Evolutionary conservation across 1,139 yeast species (phyloP).

Genomic region (Nakaseomyces uthaithaninus): DNA sequence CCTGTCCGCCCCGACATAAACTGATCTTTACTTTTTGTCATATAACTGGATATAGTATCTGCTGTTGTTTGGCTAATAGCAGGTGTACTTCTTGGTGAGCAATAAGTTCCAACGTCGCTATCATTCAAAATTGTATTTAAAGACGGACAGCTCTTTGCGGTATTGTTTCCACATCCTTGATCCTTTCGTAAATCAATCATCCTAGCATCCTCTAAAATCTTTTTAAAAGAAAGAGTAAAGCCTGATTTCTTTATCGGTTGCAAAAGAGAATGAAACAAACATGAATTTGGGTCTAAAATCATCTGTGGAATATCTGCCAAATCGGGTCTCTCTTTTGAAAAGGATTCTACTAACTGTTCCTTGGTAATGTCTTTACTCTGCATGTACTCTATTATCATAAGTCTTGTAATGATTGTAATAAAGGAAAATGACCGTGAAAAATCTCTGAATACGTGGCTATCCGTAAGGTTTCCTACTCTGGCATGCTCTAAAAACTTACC

Average conservation of each 20-base stretch:
- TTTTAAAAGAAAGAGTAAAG: constrained; percentile 23
- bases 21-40: neutral
- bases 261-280: constrained; percentile 20
- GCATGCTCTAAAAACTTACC: constrained; percentile 3
- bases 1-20: neutral
- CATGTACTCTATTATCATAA: constrained; percentile 16
- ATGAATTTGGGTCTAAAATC: constrained; percentile 22
- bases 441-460: constrained; percentile 16
- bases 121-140: neutral
- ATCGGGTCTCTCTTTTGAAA: constrained; percentile 16
- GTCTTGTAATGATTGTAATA: constrained; percentile 17
- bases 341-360: constrained; percentile 14
- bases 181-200: constrained; percentile 1
- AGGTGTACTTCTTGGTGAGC: neutral
- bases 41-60: neutral
- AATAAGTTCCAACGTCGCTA: neutral
- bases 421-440: constrained; percentile 17
- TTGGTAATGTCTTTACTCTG: constrained; percentile 12
- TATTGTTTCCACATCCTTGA: neutral
- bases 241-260: constrained; percentile 25
- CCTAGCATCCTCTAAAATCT: constrained; percentile 16
- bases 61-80: neutral
- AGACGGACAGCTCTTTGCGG: neutral
- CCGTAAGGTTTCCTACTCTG: constrained; percentile 2
- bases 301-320: constrained; percentile 13